Base-by-base conservation (phyloP, 2,329 filamentous ascomycete genomes). In the Ilyonectria destructans region DNA sequence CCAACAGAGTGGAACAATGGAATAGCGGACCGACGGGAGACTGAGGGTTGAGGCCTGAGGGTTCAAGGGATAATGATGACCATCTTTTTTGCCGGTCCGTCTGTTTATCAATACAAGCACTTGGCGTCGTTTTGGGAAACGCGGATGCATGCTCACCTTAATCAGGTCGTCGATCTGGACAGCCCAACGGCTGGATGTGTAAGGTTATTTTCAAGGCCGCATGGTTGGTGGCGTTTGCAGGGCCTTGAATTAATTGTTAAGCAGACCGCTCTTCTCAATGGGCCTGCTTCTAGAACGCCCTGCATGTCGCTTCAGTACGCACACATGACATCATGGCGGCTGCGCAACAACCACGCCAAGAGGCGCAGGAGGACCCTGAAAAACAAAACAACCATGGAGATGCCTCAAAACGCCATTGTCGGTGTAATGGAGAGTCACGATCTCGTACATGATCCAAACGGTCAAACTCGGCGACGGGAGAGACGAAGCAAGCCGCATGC, bases 221-320 rank as follows among this genome's bases (percentile, higher is more conserved):
- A 62, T 56, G 51, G 57, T 48, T 45, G 45, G 58, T 57, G 63
- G 43, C 49, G 40, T 62, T 31, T 48, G 23, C 46, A 26, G 37
- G 23, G 15, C 21, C 43, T 12, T n/a, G n/a, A 60, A 40, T 45
- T 60, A 75, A 74, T 74, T 75, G 74, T 73, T 74, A 75, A 69
- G 67, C 62, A 72, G 70, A 75, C 72, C 70, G 73, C 59, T 62
- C 63, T 60, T 60, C 59, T 9, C 9, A 58, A 61, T 68, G 33
- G 57, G 48, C 65, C 51, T 48, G 58, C 55, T 56, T 63, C 62
- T 62, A 67, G 65, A 71, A 70, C 64, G 45, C 43, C 26, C 40
- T 52, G 46, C 49, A 64, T 40, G 35, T 37, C 43, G 48, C 49
- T 17, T 46, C 45, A 54, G 26, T n/a, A 55, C 52, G 62, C 67